Conservation (phyloP, 441 rosid genomes). For the Aleurites moluccanus region DNA sequence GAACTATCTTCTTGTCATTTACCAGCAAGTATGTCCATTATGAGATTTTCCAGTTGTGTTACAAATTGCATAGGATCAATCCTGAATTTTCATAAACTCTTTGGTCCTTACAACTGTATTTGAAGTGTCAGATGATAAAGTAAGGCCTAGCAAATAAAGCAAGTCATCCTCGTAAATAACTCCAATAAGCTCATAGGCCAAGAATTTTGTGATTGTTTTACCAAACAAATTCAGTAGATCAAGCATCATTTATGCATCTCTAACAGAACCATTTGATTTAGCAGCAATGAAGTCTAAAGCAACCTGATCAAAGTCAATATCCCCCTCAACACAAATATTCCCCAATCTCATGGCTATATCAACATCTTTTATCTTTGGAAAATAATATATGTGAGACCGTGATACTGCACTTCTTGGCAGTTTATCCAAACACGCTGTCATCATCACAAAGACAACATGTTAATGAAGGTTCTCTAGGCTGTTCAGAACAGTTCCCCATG, state of each 20-base stretch:
- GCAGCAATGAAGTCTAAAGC: slow-evolving; percentile 85
- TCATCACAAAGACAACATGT: slow-evolving; percentile 65
- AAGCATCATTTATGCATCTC: slow-evolving; percentile 93
- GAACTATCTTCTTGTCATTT: slow-evolving; percentile 59
- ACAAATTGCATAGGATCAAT: slow-evolving; percentile 90
- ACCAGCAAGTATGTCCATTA: slow-evolving; percentile 84
- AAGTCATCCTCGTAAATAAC: slow-evolving; percentile 90
- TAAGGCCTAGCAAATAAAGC: slow-evolving; percentile 84
- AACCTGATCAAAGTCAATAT: slow-evolving; percentile 62
- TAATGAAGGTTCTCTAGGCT: slow-evolving; percentile 60
- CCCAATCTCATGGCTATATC: slow-evolving; percentile 60
- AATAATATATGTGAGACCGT: slow-evolving; percentile 73
- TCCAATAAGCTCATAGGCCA: slow-evolving; percentile 84
- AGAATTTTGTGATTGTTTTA: slow-evolving; percentile 60
- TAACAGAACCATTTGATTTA: slow-evolving; percentile 82
- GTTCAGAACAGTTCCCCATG: slow-evolving; percentile 67
- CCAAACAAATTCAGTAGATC: slow-evolving; percentile 90
- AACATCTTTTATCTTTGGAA: slow-evolving; percentile 61
- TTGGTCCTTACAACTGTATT: slow-evolving; percentile 85
- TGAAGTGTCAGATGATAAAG: slow-evolving; percentile 86
- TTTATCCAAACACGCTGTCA: slow-evolving; percentile 73
- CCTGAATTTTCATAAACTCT: slow-evolving; percentile 86
- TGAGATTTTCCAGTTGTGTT: slow-evolving; percentile 87
- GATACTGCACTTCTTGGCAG: slow-evolving; percentile 71
- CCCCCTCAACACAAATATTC: slow-evolving; percentile 69